Percentiles rank a stretch among this genome's conserved stretches.
Conservation (phyloP, 176 grass and related monocot species). For the barley (Hordeum vulgare) region MorexV3_pseudomolecules_assembly NC_058524.1:507840036-507840535, state of each 20-base stretch:
- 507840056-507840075: background rate
- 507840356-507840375: background rate
- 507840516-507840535: too few species aligned
- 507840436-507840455: background rate
- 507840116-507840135: background rate
- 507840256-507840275: background rate
- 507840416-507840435: background rate
- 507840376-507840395: background rate
- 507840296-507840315: background rate
- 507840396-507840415: background rate
- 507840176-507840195: background rate
- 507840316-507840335: background rate
- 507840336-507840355: background rate
- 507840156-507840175: background rate
- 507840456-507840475: background rate
- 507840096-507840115: background rate
- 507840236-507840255: background rate
- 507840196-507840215: background rate
- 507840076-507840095: slow-evolving; percentile 3
- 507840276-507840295: background rate
- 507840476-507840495: too few species aligned
- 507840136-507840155: background rate
- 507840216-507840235: background rate
- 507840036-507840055: background rate
- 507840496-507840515: too few species aligned